These are phyloP conservation scores for Beauveria brongniartii DNA, from an alignment of 2,329 filamentous ascomycete species.

Conservation along the genomic window DNA sequence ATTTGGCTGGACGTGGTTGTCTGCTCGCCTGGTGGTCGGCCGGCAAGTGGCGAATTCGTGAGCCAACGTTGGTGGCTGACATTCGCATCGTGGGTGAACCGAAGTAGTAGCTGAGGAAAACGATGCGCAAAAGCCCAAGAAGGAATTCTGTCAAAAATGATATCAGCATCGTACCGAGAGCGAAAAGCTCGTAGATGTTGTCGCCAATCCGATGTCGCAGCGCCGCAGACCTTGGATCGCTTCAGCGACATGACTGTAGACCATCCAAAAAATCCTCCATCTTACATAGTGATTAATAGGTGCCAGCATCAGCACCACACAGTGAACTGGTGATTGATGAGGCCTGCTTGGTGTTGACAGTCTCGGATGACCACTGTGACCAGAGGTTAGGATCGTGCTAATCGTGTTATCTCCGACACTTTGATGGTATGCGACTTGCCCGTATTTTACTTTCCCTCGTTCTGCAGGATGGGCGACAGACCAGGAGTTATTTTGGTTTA, in stretches of 20 bases:
- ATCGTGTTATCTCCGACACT: too few relatives aligned
- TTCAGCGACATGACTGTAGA: not conserved
- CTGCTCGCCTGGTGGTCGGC: not conserved
- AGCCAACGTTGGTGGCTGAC: not conserved
- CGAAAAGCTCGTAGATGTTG: not conserved
- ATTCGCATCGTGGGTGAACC: not conserved
- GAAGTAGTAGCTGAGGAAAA: not conserved
- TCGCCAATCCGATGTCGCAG: not conserved
- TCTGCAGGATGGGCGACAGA: too few relatives aligned
- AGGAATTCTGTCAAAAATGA: not conserved
- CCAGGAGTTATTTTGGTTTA: too few relatives aligned
- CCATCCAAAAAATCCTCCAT: not conserved
- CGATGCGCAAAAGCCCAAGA: not conserved
- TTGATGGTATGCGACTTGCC: too few relatives aligned
- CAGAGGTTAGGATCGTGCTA: too few relatives aligned
- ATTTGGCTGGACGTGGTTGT: too few relatives aligned
- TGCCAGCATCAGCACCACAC: too few relatives aligned
- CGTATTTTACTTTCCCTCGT: too few relatives aligned
- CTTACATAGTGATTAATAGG: not conserved
- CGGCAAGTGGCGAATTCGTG: not conserved
- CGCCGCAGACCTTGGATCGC: not conserved
- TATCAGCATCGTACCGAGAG: not conserved
- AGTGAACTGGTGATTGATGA: too few relatives aligned
- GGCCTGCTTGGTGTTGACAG: too few relatives aligned
- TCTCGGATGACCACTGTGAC: too few relatives aligned